Base-by-base conservation (phyloP, 2,329 filamentous ascomycete genomes). In the Sphaerulina populicola region DNA sequence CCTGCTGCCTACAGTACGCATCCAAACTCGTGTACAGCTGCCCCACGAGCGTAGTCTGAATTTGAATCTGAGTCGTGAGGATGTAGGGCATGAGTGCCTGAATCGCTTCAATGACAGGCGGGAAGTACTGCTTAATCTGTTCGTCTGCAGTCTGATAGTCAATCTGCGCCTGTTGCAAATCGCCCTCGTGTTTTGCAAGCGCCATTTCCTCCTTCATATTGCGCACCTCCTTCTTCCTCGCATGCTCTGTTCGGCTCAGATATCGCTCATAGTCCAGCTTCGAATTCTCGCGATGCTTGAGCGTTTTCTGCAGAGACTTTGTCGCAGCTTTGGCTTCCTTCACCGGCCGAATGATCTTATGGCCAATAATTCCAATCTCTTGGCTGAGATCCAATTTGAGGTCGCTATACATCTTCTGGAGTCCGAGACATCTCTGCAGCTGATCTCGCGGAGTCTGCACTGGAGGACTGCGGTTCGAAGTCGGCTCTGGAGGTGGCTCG, bases 211-310 rank as follows among this genome's bases (percentile, higher is more conserved):
- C 88, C 61, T 86, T 83, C 51, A 86, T 78, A 3, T 79, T 82
- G 50, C 82, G 80, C 35, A 79, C 82, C 18, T 78, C 72, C 68
- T 93, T 93, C 65, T 82, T 83, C 59, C 81, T 75, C 37, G 82
- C 76, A 60, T 79, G 81, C 62, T 86, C 83, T 33, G 83, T 81
- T 55, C 82, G 81, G 60, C 82, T 79, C 66, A 87, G 82, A 59
- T 83, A 83, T 60, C 85, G 80, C 69, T 94, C 88, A 64, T 82
- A 93, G 66, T 94, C 88, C 53, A 90, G 67, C 77, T 82, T 83
- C 69, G 82, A 86, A 62, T 90, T 86, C 64, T 93, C 86, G 42
- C 88, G 76, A 68, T 88, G 89, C 71, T 91, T 93, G 63, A 94
- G 87, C 1, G 82, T 83, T 71, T 89, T 93, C 63, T 85, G 83